Conservation (phyloP, 2,329 filamentous ascomycete genomes). For the Thelonectria blattea region DNA sequence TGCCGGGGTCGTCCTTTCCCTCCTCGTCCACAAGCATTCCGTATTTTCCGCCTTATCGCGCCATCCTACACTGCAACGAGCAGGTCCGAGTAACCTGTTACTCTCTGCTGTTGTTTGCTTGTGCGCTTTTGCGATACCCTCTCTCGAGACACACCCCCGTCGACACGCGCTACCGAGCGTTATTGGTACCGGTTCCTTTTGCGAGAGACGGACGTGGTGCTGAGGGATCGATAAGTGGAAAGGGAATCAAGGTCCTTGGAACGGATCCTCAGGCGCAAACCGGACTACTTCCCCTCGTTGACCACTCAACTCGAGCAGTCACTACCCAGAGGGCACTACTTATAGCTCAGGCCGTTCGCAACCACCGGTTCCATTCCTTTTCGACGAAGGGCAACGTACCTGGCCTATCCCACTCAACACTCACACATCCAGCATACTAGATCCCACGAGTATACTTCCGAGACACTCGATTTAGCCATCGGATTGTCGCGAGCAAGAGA, state of each 20-base stretch:
- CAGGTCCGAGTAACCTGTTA: background rate
- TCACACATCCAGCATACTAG: slow-evolving; percentile 2
- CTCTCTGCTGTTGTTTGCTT: slow-evolving; percentile 1
- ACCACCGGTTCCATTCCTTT: background rate
- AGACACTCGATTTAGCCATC: background rate
- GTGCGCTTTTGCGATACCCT: slow-evolving; percentile 15
- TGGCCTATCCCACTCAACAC: slow-evolving; percentile 15
- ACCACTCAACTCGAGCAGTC: slow-evolving; percentile 9
- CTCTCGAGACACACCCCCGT: slow-evolving; percentile 2
- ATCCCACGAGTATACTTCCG: slow-evolving; percentile 3
- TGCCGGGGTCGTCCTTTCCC: slow-evolving; percentile 1
- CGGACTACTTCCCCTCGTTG: background rate
- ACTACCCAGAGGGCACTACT: background rate
- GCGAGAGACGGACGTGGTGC: slow-evolving; percentile 16
- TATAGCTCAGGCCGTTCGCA: slow-evolving; percentile 3
- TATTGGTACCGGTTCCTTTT: slow-evolving; percentile 12
- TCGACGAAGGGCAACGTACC: slow-evolving; percentile 1
- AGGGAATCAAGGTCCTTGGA: slow-evolving; percentile 3
- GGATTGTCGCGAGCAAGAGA: slow-evolving; percentile 7
- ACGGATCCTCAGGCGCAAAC: background rate
- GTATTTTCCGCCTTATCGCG: slow-evolving; percentile 11
- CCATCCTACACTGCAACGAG: slow-evolving; percentile 3
- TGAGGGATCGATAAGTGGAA: slow-evolving; percentile 5
- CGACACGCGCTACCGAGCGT: slow-evolving; percentile 1
- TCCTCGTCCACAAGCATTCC: slow-evolving; percentile 4